These are phyloP conservation scores for Ustilago crameri DNA, from an alignment of 1,284 basidiomycete genomes.

Conservation along the genomic window DNA sequence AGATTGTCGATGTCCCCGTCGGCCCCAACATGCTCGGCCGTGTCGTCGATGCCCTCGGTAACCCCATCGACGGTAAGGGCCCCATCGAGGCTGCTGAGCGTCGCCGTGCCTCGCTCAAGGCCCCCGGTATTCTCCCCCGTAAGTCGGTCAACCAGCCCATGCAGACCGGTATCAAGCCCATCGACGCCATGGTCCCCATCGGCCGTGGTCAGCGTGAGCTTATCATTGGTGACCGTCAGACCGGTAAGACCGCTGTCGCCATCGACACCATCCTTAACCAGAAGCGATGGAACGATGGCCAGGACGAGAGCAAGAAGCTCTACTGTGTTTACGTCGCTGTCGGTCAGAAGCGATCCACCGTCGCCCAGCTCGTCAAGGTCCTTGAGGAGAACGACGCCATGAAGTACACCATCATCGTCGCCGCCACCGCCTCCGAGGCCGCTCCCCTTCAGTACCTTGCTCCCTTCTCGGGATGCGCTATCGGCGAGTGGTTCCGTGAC, in stretches of 20 bases:
- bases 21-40: slow-evolving; percentile 95
- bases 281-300: slow-evolving; percentile 98
- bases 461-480: slow-evolving; percentile 99
- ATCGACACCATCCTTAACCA: slow-evolving; percentile 99
- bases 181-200: slow-evolving; percentile 99
- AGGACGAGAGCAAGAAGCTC: slow-evolving; percentile 95
- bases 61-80: slow-evolving; percentile 99
- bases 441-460: slow-evolving; percentile 98
- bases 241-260: slow-evolving; percentile 97
- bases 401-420: slow-evolving; percentile 99
- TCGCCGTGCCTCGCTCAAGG: slow-evolving; percentile 96
- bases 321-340: slow-evolving; percentile 99
- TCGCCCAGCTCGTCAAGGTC: slow-evolving; percentile 98
- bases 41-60: slow-evolving; percentile 98
- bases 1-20: slow-evolving; percentile 99
- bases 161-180: slow-evolving; percentile 99
- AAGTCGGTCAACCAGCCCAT: slow-evolving; percentile 99
- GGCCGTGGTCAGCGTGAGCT: slow-evolving; percentile 99
- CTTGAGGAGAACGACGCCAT: slow-evolving; percentile 99
- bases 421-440: slow-evolving; percentile 98
- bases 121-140: slow-evolving; percentile 97
- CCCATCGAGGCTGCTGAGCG: slow-evolving; percentile 92
- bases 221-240: slow-evolving; percentile 99
- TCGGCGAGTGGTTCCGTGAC: slow-evolving; percentile 99
- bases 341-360: slow-evolving; percentile 98